Evolutionary conservation across 768 basidiomycete species (phyloP).

Genomic region (Mrakia frigida): DNA sequence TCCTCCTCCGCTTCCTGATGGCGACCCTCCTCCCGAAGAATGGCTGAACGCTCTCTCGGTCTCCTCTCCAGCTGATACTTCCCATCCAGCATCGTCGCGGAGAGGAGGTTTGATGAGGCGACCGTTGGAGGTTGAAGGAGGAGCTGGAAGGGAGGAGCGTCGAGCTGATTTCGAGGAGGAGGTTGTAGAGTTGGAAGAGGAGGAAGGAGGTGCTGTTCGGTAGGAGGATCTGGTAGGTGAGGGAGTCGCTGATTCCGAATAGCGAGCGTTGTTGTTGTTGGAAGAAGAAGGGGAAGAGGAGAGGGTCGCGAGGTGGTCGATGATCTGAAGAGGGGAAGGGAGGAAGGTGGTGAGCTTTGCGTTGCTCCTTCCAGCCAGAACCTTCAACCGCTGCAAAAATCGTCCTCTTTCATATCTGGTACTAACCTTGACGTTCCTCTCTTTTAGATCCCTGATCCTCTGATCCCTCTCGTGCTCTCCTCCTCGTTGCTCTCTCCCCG

Average conservation of each 20-base stretch:
- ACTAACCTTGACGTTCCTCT: conserved; percentile 3
- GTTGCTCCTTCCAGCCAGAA: background rate
- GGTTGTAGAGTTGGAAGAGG: background rate
- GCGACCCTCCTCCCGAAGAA: background rate
- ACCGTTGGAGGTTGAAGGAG: background rate
- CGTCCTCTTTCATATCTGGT: background rate
- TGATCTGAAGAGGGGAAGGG: conserved; percentile 3
- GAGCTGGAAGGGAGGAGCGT: conserved; percentile 9
- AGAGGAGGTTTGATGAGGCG: background rate
- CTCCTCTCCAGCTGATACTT: conserved; percentile 1
- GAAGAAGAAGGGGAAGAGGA: background rate
- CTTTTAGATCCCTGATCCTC: conserved; percentile 2
- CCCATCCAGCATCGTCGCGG: background rate
- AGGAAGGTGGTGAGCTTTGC: background rate
- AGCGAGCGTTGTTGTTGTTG: background rate
- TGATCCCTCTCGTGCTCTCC: conserved; percentile 6
- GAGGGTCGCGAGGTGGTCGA: background rate
- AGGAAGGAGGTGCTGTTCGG: background rate
- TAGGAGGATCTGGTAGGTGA: background rate
- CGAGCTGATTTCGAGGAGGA: background rate
- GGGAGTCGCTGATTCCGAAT: background rate
- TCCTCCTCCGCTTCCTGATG: background rate
- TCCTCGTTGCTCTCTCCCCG: background rate
- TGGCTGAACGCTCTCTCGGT: background rate
- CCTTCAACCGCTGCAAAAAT: background rate